Percentiles rank a stretch among this genome's conserved stretches.
phyloP scores from a whole-genome alignment of 1,284 basidiomycete genomes.

The Ustilago loliicola region DNA sequence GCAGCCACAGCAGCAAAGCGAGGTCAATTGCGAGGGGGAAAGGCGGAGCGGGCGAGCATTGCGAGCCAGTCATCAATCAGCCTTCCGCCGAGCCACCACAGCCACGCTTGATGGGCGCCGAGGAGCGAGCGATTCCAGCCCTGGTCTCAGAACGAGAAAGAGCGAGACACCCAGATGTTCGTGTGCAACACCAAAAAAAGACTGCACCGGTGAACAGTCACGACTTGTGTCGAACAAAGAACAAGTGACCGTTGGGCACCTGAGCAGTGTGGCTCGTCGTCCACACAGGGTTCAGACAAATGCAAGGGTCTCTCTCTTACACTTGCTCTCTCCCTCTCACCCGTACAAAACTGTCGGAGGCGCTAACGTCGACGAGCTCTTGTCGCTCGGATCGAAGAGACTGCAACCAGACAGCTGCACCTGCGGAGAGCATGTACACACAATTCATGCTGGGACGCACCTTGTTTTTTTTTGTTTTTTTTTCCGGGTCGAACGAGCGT shows the following conservation, averaged over 20 bases:
- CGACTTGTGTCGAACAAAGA: too few species aligned
- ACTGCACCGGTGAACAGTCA: conserved; percentile 18
- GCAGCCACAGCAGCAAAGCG: conserved; percentile 4
- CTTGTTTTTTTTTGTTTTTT: background rate
- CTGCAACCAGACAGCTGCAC: background rate
- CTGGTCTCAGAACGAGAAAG: conserved; percentile 17
- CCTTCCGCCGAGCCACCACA: conserved; percentile 16
- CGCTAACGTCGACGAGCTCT: background rate
- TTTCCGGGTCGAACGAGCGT: background rate
- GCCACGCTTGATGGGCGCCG: conserved; percentile 20
- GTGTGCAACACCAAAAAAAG: background rate
- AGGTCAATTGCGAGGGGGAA: background rate
- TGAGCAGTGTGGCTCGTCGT: conserved; percentile 20
- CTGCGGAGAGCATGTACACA: background rate
- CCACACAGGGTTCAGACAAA: conserved; percentile 11
- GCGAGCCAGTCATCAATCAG: background rate
- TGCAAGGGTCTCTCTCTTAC: conserved; percentile 5
- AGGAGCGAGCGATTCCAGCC: conserved; percentile 28
- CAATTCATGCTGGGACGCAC: conserved; percentile 7
- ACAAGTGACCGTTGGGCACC: background rate
- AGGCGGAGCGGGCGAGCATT: background rate
- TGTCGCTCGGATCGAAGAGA: background rate
- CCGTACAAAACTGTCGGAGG: background rate
- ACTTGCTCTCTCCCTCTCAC: background rate
- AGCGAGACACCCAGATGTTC: conserved; percentile 18